Evolutionary conservation across 306 rosid species (phyloP), one percentile per base, ranked within the genome.

Genomic region (Castanea mollissima): DNA sequence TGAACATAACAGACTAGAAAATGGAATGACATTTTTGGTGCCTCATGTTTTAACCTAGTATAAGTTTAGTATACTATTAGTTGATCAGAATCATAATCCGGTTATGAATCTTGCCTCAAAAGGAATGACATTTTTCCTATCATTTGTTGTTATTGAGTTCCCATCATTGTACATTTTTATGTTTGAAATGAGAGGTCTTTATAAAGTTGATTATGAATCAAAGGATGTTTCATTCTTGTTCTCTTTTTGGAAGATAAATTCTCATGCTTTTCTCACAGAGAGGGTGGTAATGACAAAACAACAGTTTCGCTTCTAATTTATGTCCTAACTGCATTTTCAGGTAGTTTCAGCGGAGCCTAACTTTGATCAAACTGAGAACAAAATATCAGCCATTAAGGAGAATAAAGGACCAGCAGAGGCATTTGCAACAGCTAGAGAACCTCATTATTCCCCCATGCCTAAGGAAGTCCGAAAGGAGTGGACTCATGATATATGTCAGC

Each of bases 401-500:
- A 74, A 21, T 38, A 38, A 49, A 49, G 73, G 20, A 78, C 32
- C 20, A n/a, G 46, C 2, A 0, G 49, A 13, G 67, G 69, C 77
- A n/a, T 81, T 55, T 35, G 62, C 8, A 13, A 57, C 60, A 69
- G 29, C 23, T 29, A 74, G 41, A 44, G 88, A 83, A 70, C 3
- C 71, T 80, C 70, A 76, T 27, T 35, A 63, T 58, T 69, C 54
- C 23, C 71, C 31, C 41, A 59, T 62, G 19, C 74, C 82, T 18
- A 60, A 67, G 74, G 65, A 75, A 21, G 79, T 87, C 32, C 89
- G 76, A 69, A 88, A 85, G 74, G 84, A 79, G 81, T 85, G 91
- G 92, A 76, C 75, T 35, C 85, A 88, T 29, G 85, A 84, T 44
- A 65, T 88, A 32, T 88, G 89, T 79, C 83, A 75, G 31, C 63